Base-by-base conservation (phyloP, 495 filamentous ascomycete genomes). In the Daldinia concentrica region DNA sequence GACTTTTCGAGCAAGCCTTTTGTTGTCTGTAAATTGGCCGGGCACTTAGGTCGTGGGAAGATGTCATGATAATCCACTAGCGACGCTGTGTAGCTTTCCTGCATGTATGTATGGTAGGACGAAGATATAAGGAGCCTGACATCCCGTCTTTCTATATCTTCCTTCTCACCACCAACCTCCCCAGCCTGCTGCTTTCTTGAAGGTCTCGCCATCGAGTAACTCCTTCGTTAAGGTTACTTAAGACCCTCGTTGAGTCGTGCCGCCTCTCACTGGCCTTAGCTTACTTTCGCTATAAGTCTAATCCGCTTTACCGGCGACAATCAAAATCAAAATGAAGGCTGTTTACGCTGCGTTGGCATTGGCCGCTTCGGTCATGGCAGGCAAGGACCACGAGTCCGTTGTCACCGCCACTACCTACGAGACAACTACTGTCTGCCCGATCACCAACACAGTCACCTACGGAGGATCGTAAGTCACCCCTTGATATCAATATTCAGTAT, bases 191-290 rank as follows among this genome's bases (percentile, higher is more conserved):
- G 41, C 41, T 71, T 57, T 65, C 51, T 30, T 29, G 22, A 62
- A 62, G 58, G 27, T 37, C 29, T 71, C 26, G 37, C 57, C 36
- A 50, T 58, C 62, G 72, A 79, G 79, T 82, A 78, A 80, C 79
- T 81, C 81, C 65, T 82, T 84, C 82, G 80, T 76, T 82, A 81
- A 82, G 79, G 80, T 79, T 83, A 78, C 80, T 79, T 77, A 70
- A 79, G 56, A 70, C 75, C 59, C 62, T 77, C 76, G 64, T 73
- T 78, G 65, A 64, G 48, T 66, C 30, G 32, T 66, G 29, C 32
- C 62, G 37, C 34, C 19, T 5, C 41, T 11, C 22, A 50, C 54
- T 52, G 5, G 27, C 41, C 27, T 56, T 37, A 58, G 30, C 41
- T 62, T 45, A 66, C 76, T 34, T 62, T 80, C 75, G 66, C 59